Evolutionary conservation across 177 flowering plant species (phyloP), one percentile per base, ranked within the genome.

Genomic region (Telopea speciosissima): DNA sequence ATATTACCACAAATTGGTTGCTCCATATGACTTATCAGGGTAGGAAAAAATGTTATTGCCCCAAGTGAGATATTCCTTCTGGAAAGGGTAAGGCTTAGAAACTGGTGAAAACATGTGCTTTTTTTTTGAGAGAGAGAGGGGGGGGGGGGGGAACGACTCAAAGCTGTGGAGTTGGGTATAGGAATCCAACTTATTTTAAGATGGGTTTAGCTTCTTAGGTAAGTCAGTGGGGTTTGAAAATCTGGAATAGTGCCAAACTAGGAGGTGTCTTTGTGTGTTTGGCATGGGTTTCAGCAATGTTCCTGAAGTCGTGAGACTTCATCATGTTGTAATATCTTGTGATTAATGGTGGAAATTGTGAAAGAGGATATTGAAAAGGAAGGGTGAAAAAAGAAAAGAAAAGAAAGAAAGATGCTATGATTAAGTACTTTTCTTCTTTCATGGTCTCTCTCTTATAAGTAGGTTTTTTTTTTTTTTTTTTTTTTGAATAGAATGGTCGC

Each of bases 401-500:
- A n/a, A n/a, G n/a, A n/a, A n/a, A n/a, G n/a, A n/a, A n/a, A 28
- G 1, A 28, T 28, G 31, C 31, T 45, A 16, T 45, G 19, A 16
- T 45, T 45, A 45, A 12, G 1, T 13, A 45, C 8, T 12, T 6
- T 25, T 66, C 24, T 23, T 66, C n/a, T 23, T 9, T 44, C 24
- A 7, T 66, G 58, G 11, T 33, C 24, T 65, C 14, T 17, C 9
- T 66, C n/a, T 63, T 63, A 63, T 63, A 28, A 63, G 60, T 17
- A 56, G 23, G 14, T 21, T 56, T 19, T 56, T 56, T 52, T 52
- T n/a, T n/a, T n/a, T n/a, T n/a, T n/a, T n/a, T n/a, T n/a, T 33
- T 59, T 72, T 70, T 40, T 63, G 24, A 62, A 74, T 84, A 96
- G 99, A 88, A 91, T 85, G 99, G 97, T 63, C 79, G 84, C 49